Evolutionary conservation across 768 basidiomycete genomes (phyloP).

Genomic region (Lentinula guzmanii): DNA sequence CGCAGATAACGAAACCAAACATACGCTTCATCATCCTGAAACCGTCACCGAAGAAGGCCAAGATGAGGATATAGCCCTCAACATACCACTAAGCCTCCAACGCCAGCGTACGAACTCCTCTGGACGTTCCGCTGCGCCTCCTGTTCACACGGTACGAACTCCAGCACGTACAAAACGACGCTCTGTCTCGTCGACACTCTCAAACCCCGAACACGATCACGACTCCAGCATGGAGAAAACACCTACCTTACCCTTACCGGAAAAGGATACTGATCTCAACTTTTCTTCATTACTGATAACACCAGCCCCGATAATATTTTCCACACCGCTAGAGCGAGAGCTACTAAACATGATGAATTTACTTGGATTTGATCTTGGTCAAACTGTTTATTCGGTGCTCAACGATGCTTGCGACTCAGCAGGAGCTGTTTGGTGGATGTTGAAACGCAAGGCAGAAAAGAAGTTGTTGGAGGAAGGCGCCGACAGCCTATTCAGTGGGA

Average conservation of each 20-base stretch:
- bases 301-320: conserved; percentile 80
- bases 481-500: conserved; percentile 1
- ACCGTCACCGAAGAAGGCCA: conserved; percentile 49
- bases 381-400: conserved; percentile 91
- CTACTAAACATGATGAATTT: conserved; percentile 68
- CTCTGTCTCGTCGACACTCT: conserved; percentile 85
- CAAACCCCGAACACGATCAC: conserved; percentile 33
- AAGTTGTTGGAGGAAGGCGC: conserved; percentile 32
- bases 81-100: conserved; percentile 19
- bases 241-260: conserved; percentile 30
- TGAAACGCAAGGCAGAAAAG: conserved; percentile 73
- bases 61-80: conserved; percentile 15
- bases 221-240: conserved; percentile 46
- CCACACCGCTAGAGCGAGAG: conserved; percentile 73
- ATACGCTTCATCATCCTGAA: conserved; percentile 35
- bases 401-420: conserved; percentile 89
- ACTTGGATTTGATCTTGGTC: conserved; percentile 89
- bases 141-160: conserved; percentile 69
- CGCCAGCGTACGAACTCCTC: conserved; percentile 20
- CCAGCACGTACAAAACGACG: conserved; percentile 94
- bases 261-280: conserved; percentile 33
- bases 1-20: conserved; percentile 26
- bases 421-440: conserved; percentile 95
- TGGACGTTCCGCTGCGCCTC: conserved; percentile 36
- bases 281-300: conserved; percentile 59